These are phyloP conservation scores for Acanthamoeba quina DNA, from an alignment of 208 protist genomes.

Conservation along the genomic window DNA sequence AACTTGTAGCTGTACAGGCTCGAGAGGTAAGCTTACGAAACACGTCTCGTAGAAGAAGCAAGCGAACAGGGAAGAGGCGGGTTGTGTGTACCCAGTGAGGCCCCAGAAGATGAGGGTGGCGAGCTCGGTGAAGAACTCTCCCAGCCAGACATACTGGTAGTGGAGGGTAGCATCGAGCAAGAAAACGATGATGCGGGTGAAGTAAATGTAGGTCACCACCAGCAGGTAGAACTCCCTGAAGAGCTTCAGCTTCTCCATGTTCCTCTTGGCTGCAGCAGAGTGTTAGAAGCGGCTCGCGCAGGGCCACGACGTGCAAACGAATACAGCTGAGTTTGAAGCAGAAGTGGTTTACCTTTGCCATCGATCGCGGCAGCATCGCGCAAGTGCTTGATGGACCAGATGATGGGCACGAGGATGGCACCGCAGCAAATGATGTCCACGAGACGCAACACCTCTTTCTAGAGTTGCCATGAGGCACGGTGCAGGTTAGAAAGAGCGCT, in stretches of 20 bases:
- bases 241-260: conserved; percentile 86
- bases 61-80: not conserved
- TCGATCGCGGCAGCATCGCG: conserved; percentile 64
- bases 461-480: not conserved
- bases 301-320: no score
- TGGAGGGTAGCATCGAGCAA: conserved; percentile 59
- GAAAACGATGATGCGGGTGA: conserved; percentile 91
- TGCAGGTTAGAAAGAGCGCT: no score
- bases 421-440: conserved; percentile 93
- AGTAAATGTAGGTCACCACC: conserved; percentile 92
- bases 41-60: not conserved
- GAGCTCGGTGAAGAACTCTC: conserved; percentile 46
- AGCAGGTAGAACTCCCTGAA: conserved; percentile 92
- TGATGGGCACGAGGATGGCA: conserved; percentile 89
- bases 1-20: conserved; percentile 35
- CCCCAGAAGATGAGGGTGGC: conserved; percentile 57
- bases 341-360: conserved; percentile 72
- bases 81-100: conserved; percentile 5
- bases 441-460: conserved; percentile 79
- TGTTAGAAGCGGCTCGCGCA: no score
- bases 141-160: conserved; percentile 50
- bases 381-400: conserved; percentile 90
- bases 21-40: not conserved
- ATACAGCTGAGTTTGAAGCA: not conserved
- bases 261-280: conserved; percentile 73